phyloP scores from a whole-genome alignment of 108 stramenopile species.

The Epipyxis sp. region DNA sequence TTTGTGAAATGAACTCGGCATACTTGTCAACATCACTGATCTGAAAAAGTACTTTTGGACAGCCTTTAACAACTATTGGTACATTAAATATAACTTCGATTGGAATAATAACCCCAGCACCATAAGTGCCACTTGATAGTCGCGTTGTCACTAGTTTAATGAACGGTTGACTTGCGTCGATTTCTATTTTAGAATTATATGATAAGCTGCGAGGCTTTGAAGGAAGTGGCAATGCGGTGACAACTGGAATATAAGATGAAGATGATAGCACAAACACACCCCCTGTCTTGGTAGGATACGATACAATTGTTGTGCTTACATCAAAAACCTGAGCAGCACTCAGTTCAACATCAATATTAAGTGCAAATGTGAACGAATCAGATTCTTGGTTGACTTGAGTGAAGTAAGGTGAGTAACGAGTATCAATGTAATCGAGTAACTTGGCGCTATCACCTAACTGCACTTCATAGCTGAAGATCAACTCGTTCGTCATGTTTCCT shows the following conservation, averaged over 20 bases:
- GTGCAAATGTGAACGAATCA: not conserved
- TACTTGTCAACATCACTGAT: not conserved
- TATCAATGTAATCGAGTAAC: constrained; percentile 22
- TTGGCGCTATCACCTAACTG: constrained; percentile 4
- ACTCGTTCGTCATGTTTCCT: not conserved
- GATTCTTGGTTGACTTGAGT: not conserved
- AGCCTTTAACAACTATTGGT: constrained; percentile 2
- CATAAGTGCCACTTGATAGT: not conserved
- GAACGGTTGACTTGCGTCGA: not conserved
- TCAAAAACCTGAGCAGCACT: too few species aligned
- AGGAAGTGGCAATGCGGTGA: constrained; percentile 3
- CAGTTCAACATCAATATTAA: not conserved
- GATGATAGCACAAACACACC: not conserved
- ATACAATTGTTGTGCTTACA: too few species aligned
- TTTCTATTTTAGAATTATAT: not conserved
- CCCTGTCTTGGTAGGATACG: not conserved
- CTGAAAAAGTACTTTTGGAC: not conserved
- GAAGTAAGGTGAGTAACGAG: constrained; percentile 10
- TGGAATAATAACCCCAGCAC: not conserved
- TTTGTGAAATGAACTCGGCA: not conserved
- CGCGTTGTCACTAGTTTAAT: not conserved
- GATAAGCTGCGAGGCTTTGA: not conserved
- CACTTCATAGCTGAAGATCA: not conserved
- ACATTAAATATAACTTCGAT: not conserved
- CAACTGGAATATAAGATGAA: not conserved